Evolutionary conservation across 1,284 basidiomycete species (phyloP).

Genomic region (Rhodofomes roseus): DNA sequence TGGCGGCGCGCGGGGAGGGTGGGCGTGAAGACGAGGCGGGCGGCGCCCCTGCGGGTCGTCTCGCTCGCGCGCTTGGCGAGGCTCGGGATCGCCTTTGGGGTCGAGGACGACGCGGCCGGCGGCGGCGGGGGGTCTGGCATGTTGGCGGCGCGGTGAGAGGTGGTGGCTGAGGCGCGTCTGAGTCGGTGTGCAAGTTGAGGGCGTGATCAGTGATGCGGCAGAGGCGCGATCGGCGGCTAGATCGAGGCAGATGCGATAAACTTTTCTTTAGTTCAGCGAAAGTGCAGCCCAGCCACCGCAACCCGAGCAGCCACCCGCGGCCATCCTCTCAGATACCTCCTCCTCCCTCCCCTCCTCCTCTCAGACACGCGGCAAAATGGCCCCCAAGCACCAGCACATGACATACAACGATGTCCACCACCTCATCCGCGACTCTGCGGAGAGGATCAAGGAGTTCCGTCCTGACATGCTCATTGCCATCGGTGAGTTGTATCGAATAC

Average conservation of each 20-base stretch:
- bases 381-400: constrained; percentile 55
- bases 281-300: not conserved
- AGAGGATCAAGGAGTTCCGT: constrained; percentile 65
- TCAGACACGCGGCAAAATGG: constrained; percentile 3
- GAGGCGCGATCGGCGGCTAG: not conserved
- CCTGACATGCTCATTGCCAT: constrained; percentile 82
- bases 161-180: not conserved
- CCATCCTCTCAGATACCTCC: not conserved
- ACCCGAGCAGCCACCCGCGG: not conserved
- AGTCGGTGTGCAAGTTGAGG: not conserved
- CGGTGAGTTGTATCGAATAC: constrained; percentile 40
- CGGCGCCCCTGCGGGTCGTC: constrained; percentile 65
- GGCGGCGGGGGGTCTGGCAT: constrained; percentile 26
- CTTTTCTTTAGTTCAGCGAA: not conserved
- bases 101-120: constrained; percentile 17
- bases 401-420: constrained; percentile 89
- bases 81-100: constrained; percentile 62
- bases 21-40: constrained; percentile 78
- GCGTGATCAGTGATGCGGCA: not conserved
- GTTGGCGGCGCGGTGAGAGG: not conserved
- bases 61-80: constrained; percentile 69
- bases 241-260: constrained; percentile 1
- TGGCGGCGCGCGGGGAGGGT: constrained; percentile 67
- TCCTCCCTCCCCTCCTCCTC: not conserved
- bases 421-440: constrained; percentile 60